These are phyloP conservation scores for Phoenix dactylifera DNA, from an alignment of 176 grass and related monocot genomes.

Conservation along the genomic window DNA sequence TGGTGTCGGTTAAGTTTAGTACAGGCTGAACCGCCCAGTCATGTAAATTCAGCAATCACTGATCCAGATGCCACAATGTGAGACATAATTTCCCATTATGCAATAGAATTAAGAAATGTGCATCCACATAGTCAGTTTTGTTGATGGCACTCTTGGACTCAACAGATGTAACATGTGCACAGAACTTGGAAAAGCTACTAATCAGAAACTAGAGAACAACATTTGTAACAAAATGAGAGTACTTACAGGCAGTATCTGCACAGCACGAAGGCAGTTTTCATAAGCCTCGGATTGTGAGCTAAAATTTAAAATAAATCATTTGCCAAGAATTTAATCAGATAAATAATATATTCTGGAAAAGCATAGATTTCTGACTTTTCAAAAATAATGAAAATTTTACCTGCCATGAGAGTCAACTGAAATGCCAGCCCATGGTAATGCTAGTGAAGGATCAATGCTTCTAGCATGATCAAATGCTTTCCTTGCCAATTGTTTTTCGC, in stretches of 20 bases:
- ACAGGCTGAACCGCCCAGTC: too few relatives aligned
- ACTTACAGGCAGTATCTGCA: constrained; percentile 85
- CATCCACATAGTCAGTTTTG: too few relatives aligned
- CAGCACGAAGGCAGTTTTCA: constrained; percentile 89
- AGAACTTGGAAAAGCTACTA: neutral
- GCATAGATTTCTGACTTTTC: too few relatives aligned
- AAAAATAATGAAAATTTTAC: constrained; percentile 1
- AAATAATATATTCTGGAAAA: neutral
- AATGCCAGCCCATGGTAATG: constrained; percentile 95
- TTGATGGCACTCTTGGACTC: too few relatives aligned
- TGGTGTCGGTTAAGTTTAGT: too few relatives aligned
- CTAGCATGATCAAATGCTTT: constrained; percentile 87
- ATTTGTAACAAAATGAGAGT: constrained; percentile 8
- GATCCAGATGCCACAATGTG: too few relatives aligned
- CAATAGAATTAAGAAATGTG: too few relatives aligned
- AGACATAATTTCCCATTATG: too few relatives aligned
- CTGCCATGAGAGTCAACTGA: constrained; percentile 32
- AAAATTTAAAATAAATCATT: constrained; percentile 25
- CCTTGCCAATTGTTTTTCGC: constrained; percentile 62
- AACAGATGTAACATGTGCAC: too few relatives aligned
- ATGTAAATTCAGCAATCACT: too few relatives aligned
- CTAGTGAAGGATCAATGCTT: constrained; percentile 92
- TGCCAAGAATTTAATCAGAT: constrained; percentile 14
- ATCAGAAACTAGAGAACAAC: neutral
- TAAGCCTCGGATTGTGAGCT: constrained; percentile 50